Percentiles rank a stretch among this genome's conserved stretches.
These are phyloP conservation scores for Astrephomene gubernaculifera DNA, from an alignment of 139 green algal genomes.

Conservation along the genomic window DNA sequence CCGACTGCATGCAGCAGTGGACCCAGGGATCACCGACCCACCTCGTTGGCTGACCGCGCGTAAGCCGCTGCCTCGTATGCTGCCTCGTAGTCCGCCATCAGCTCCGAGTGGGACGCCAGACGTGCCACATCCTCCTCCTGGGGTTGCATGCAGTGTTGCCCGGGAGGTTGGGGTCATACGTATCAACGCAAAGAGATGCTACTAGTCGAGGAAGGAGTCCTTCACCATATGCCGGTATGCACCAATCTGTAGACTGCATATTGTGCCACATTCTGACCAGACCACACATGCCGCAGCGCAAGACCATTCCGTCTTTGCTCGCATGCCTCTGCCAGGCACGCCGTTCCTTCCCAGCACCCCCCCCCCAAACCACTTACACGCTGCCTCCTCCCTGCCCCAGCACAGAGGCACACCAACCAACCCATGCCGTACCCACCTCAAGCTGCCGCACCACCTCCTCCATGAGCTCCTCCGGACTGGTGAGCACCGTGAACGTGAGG, in stretches of 20 bases:
- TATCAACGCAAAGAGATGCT: no score
- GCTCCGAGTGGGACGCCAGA: conserved; percentile 32
- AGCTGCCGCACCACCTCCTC: conserved; percentile 39
- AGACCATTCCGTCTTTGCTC: no score
- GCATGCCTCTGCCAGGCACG: background rate
- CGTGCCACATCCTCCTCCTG: conserved; percentile 54
- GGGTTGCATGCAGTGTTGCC: no score
- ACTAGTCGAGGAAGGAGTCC: no score
- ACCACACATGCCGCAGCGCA: no score
- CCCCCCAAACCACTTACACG: no score
- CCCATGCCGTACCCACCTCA: conserved; percentile 21
- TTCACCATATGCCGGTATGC: no score
- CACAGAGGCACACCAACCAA: background rate
- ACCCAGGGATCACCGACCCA: background rate
- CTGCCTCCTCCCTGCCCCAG: no score
- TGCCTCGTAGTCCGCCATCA: background rate
- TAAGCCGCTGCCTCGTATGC: conserved; percentile 28
- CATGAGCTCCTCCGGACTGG: conserved; percentile 43
- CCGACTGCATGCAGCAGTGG: no score
- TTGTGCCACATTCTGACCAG: background rate
- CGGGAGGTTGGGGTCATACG: no score
- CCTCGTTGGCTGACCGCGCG: background rate
- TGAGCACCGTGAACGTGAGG: conserved; percentile 11
- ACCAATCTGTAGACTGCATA: background rate
- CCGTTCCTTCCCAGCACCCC: no score